Evolutionary conservation across 2,329 filamentous ascomycete genomes (phyloP).

Genomic region (Tolypocladium ovalisporum): DNA sequence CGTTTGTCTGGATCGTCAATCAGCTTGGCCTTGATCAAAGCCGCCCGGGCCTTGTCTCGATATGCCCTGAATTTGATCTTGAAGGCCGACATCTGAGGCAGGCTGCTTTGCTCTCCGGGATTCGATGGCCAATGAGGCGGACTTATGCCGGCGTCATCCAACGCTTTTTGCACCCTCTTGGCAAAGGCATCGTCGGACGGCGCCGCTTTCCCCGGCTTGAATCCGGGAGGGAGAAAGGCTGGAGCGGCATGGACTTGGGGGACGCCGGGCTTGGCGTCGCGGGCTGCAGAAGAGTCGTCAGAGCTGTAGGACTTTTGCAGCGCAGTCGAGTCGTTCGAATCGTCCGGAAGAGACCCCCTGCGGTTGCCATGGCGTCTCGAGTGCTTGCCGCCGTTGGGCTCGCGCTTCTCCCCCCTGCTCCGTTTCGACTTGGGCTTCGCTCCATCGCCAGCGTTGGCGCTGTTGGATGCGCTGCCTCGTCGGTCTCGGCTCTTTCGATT

Average conservation of each 20-base stretch:
- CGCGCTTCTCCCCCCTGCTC: conserved; percentile 13
- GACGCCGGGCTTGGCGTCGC: not conserved
- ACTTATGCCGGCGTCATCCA: conserved; percentile 42
- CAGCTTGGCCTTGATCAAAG: conserved; percentile 46
- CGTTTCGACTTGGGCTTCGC: conserved; percentile 9
- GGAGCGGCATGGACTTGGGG: conserved; percentile 8
- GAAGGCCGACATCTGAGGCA: conserved; percentile 41
- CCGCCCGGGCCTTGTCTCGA: conserved; percentile 42
- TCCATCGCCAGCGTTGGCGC: conserved; percentile 14
- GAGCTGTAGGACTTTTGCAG: conserved; percentile 2
- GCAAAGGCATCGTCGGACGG: conserved; percentile 29
- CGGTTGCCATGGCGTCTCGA: conserved; percentile 3
- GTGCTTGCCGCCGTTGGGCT: conserved; percentile 1
- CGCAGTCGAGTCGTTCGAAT: conserved; percentile 2
- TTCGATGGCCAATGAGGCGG: conserved; percentile 45
- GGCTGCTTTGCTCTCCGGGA: conserved; percentile 39
- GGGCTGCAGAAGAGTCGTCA: not conserved
- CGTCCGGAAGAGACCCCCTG: conserved; percentile 1
- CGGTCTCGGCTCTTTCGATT: conserved; percentile 11
- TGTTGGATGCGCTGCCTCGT: conserved; percentile 8
- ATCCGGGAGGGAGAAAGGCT: conserved; percentile 10
- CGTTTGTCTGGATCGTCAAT: conserved; percentile 56
- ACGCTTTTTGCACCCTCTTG: conserved; percentile 37
- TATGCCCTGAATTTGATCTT: conserved; percentile 46
- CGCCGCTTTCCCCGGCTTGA: conserved; percentile 4